Conservation (phyloP, 208 protist genomes). For the Balamuthia mandrillaris region DNA sequence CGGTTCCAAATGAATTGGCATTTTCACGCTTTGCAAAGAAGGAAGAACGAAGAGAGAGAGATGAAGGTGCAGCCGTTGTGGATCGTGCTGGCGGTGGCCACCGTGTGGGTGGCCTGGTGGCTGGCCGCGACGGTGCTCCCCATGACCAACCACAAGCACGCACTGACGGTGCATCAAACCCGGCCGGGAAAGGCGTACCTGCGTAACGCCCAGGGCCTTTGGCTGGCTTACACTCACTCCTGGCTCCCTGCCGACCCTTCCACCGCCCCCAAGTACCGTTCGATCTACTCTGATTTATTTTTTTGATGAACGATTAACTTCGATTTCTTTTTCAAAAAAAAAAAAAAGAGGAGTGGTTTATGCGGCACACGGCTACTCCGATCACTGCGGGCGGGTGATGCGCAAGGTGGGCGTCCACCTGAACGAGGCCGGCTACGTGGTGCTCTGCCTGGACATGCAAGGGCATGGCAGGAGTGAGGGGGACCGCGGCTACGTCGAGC, state of each 20-base stretch:
- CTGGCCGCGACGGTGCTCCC: too few relatives aligned
- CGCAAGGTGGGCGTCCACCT: not conserved
- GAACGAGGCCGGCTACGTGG: not conserved
- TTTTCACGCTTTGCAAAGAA: too few relatives aligned
- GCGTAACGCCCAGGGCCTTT: not conserved
- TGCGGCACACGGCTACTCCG: not conserved
- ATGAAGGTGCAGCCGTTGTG: too few relatives aligned
- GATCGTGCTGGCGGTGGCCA: too few relatives aligned
- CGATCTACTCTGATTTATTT: not conserved
- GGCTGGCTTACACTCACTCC: not conserved
- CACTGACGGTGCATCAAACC: too few relatives aligned
- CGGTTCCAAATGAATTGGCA: too few relatives aligned
- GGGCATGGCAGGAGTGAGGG: conserved; percentile 14
- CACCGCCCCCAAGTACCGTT: not conserved
- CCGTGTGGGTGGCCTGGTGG: too few relatives aligned
- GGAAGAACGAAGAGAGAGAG: too few relatives aligned
- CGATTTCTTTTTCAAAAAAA: not conserved
- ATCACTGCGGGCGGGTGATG: conserved; percentile 10
- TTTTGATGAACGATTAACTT: not conserved
- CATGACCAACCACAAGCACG: too few relatives aligned
- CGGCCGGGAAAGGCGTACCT: too few relatives aligned
- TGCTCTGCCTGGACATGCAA: conserved; percentile 23
- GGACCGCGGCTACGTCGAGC: not conserved
- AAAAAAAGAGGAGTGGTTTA: not conserved
- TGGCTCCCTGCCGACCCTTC: not conserved